Evolutionary conservation across 75 land plant species (phyloP), one percentile per base, ranked within the genome.

Genomic region (Selaginella tamariscina): DNA sequence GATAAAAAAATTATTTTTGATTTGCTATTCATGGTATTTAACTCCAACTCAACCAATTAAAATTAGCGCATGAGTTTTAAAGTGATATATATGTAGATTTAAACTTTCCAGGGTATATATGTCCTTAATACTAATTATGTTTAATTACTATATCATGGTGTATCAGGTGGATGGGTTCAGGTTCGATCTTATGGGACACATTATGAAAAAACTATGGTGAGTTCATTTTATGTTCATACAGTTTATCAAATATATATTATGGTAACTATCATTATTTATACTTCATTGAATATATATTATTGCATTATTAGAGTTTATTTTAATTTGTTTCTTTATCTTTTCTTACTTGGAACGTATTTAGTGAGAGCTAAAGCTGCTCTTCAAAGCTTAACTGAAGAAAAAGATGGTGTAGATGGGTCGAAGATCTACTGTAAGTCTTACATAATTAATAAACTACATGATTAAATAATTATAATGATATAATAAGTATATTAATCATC

Each of bases 141-240:
- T 39, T 60, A 28, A 63, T 49, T 20, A 11, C 54, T 20, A 49
- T 49, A 11, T 49, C 54, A 11, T 49, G 11, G 54, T 49, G 54
- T 11, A 49, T 20, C 54, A 93, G 98, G 98, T 93, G 81, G 98
- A 93, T 83, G 98, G 98, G 22, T 93, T 89, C 56, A 80, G 98
- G n/a, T 93, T 93, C 80, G 98, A 93, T 49, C 91, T 93, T 2
- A 93, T 93, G 98, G 98, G 98, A 21, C 98, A 93, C 49, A 71
- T 93, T n/a, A 93, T 93, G 98, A 89, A 83, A 70, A 74, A 29
- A 93, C 90, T 32, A 93, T 93, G 98, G 98, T 93, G 82, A 69
- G 5, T 29, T 2, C 23, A 39, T 32, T 20, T 31, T 21, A 18
- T 11, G n/a, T 18, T 15, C 5, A 15, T 39, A 21, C 8, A 20